Evolutionary conservation across 2,329 filamentous ascomycete genomes (phyloP).

Genomic region (Ceratocystis lukuohia): DNA sequence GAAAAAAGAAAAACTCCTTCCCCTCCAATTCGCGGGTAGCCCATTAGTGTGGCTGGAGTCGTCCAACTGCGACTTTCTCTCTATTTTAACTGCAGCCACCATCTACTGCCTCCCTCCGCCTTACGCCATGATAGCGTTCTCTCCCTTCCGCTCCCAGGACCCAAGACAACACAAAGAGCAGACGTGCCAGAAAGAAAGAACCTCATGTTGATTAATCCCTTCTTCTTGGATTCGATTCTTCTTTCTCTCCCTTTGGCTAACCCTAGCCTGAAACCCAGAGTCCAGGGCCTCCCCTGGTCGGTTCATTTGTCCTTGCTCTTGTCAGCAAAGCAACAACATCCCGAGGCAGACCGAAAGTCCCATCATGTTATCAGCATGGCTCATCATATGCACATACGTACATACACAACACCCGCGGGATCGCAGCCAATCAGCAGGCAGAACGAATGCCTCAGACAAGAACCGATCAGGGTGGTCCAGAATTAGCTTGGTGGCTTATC

Average conservation of each 20-base stretch:
- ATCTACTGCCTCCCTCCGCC: not conserved
- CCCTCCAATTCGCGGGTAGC: too few species aligned
- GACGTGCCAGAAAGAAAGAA: not conserved
- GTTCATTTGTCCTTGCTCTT: not conserved
- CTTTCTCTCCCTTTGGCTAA: not conserved
- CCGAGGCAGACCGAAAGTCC: not conserved
- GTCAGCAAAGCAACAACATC: not conserved
- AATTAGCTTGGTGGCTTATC: not conserved
- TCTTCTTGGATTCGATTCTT: not conserved
- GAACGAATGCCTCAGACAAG: not conserved
- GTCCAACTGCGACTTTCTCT: not conserved
- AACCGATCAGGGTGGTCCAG: not conserved
- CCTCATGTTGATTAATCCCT: not conserved
- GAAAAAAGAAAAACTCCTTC: not conserved
- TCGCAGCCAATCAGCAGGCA: not conserved
- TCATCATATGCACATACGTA: not conserved
- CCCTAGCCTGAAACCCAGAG: not conserved
- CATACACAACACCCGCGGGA: not conserved
- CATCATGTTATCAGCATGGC: not conserved
- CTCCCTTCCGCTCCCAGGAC: not conserved
- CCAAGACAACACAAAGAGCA: not conserved
- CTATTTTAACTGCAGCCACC: not conserved
- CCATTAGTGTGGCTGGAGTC: too few species aligned
- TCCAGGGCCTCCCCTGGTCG: too few species aligned
- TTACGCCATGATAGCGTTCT: not conserved